phyloP scores from a whole-genome alignment of 345 rosid genomes.

The Citrus cavaleriei region DNA sequence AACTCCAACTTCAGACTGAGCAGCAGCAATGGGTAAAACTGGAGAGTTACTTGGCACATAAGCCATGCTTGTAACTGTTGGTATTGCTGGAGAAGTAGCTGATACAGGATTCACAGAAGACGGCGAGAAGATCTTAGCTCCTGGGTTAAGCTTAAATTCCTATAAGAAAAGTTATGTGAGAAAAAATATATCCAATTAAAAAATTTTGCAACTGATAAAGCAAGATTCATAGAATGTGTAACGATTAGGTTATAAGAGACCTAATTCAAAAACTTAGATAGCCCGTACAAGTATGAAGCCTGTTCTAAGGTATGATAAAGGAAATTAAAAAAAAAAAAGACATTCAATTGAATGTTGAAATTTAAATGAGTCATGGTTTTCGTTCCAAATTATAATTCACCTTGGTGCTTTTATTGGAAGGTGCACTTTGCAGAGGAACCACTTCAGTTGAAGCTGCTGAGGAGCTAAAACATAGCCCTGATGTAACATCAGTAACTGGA shows the following conservation, averaged over 20 bases:
- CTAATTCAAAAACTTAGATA: not conserved
- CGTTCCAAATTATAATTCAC: slow-evolving; percentile 30
- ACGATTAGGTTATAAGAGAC: not conserved
- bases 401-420: slow-evolving; percentile 48
- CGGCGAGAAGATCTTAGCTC: slow-evolving; percentile 77
- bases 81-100: slow-evolving; percentile 41
- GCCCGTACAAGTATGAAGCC: not conserved
- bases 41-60: slow-evolving; percentile 51
- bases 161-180: slow-evolving; percentile 15
- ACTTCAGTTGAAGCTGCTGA: slow-evolving; percentile 37
- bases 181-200: not conserved
- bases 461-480: slow-evolving; percentile 22
- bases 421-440: slow-evolving; percentile 41
- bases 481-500: slow-evolving; percentile 22
- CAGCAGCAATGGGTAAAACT: slow-evolving; percentile 41
- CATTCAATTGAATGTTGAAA: not conserved
- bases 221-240: not conserved
- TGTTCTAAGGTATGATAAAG: not conserved
- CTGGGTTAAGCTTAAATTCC: slow-evolving; percentile 92
- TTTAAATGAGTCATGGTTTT: not conserved
- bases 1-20: slow-evolving; percentile 53
- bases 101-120: slow-evolving; percentile 46
- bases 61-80: slow-evolving; percentile 41
- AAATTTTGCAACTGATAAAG: not conserved
- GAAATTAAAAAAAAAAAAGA: not conserved